phyloP scores from a whole-genome alignment of 208 protist genomes.

The Acanthamoeba lenticulata region DNA sequence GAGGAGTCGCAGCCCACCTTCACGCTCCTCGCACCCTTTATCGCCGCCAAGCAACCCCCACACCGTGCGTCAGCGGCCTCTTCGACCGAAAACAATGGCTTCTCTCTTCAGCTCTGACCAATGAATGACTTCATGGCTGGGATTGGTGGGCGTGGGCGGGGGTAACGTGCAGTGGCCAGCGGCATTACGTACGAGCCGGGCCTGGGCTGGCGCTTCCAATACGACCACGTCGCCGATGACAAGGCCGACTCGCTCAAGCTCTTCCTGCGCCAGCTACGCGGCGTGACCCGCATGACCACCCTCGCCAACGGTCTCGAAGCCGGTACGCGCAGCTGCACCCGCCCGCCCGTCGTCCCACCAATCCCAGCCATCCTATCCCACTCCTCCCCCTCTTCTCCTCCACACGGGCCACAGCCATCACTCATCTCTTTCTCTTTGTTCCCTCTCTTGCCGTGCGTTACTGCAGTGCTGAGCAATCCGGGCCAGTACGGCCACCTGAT shows the following conservation, averaged over 20 bases:
- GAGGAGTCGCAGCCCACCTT: slow-evolving; percentile 1
- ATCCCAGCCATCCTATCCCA: no score
- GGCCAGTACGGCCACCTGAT: slow-evolving; percentile 3
- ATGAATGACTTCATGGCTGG: no score
- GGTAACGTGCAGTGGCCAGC: neutral
- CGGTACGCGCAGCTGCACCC: neutral
- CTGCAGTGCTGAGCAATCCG: neutral
- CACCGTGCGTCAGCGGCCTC: neutral
- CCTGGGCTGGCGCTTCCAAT: neutral
- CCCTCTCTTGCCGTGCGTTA: neutral
- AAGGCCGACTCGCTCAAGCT: slow-evolving; percentile 12
- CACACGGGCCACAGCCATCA: neutral
- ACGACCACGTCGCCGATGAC: slow-evolving; percentile 27
- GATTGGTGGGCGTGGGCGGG: no score
- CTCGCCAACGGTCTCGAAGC: slow-evolving; percentile 14
- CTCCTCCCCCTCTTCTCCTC: no score
- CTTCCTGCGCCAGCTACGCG: slow-evolving; percentile 40
- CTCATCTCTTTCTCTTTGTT: neutral
- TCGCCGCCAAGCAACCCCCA: neutral
- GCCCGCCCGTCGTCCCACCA: neutral
- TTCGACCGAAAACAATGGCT: no score
- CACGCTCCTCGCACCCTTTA: neutral
- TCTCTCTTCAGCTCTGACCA: no score
- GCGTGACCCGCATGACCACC: slow-evolving; percentile 10
- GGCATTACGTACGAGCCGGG: neutral